phyloP scores from a whole-genome alignment of 148 eudicot species.

The Vaccinium macrocarpon region DNA sequence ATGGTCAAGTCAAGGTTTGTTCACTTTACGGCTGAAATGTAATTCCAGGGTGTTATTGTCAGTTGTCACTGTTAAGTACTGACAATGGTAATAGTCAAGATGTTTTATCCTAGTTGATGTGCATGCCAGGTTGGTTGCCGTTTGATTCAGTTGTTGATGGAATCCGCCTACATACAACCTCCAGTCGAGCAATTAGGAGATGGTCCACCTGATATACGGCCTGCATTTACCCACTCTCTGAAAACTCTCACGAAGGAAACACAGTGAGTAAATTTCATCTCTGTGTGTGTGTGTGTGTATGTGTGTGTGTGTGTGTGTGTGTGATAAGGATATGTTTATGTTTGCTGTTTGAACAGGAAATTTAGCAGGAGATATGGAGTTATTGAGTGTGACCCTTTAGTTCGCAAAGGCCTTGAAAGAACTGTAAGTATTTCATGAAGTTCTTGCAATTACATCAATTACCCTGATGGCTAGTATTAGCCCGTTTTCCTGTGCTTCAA shows the following conservation, averaged over 20 bases:
- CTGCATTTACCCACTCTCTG: constrained; percentile 74
- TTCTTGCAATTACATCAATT: not conserved
- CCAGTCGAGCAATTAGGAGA: constrained; percentile 59
- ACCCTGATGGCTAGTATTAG: not conserved
- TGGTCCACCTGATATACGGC: constrained; percentile 74
- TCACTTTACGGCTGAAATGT: constrained; percentile 6
- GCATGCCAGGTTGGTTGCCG: constrained; percentile 77
- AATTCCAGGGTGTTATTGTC: not conserved
- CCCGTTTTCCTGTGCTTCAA: not conserved
- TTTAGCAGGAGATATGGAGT: constrained; percentile 67
- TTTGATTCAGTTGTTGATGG: constrained; percentile 71
- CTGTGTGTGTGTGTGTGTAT: too few species aligned
- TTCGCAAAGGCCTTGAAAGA: constrained; percentile 75
- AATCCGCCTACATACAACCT: constrained; percentile 80
- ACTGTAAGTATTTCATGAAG: constrained; percentile 51
- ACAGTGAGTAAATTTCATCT: constrained; percentile 44
- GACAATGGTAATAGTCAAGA: not conserved
- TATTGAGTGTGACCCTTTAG: constrained; percentile 77
- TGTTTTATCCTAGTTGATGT: constrained; percentile 8
- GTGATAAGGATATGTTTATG: not conserved
- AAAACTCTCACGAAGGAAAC: constrained; percentile 48
- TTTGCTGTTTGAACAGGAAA: constrained; percentile 43
- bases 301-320: too few species aligned
- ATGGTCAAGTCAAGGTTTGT: constrained; percentile 80
- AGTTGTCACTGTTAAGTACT: not conserved